Conservation (phyloP, 1,284 basidiomycete species). For the Rhodotorula sp. region DNA sequence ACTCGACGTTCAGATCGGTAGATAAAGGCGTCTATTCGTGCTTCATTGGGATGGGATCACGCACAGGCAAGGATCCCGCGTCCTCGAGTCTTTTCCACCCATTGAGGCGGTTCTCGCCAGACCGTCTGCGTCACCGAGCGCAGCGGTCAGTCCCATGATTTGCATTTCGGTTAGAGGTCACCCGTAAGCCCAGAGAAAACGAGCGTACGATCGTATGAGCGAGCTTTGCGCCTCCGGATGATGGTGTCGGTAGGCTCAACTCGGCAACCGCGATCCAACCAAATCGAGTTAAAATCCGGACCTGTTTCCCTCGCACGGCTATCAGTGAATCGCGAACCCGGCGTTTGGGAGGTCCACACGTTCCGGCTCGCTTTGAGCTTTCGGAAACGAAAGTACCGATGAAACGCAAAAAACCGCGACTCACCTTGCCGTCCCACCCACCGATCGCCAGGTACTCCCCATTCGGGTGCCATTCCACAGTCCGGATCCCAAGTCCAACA, state of each 20-base stretch:
- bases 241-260: not conserved
- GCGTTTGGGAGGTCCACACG: too few relatives aligned
- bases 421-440: constrained; percentile 47
- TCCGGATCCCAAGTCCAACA: constrained; percentile 47
- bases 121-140: constrained; percentile 11
- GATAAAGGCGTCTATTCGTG: too few relatives aligned
- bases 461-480: constrained; percentile 46
- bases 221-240: not conserved
- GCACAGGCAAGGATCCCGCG: constrained; percentile 45
- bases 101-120: constrained; percentile 45
- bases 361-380: too few relatives aligned
- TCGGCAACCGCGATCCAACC: constrained; percentile 21
- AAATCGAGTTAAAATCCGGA: constrained; percentile 23
- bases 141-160: too few relatives aligned
- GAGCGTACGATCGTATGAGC: constrained; percentile 1
- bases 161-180: too few relatives aligned
- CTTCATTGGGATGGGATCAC: not conserved
- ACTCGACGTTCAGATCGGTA: too few relatives aligned
- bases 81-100: constrained; percentile 46
- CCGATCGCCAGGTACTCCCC: constrained; percentile 48
- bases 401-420: not conserved
- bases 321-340: not conserved
- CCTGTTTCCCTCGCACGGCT: not conserved
- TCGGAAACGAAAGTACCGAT: too few relatives aligned
- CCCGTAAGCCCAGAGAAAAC: too few relatives aligned